Base-by-base conservation (phyloP, 345 rosid genomes). In the Odontarrhena argentea region DNA sequence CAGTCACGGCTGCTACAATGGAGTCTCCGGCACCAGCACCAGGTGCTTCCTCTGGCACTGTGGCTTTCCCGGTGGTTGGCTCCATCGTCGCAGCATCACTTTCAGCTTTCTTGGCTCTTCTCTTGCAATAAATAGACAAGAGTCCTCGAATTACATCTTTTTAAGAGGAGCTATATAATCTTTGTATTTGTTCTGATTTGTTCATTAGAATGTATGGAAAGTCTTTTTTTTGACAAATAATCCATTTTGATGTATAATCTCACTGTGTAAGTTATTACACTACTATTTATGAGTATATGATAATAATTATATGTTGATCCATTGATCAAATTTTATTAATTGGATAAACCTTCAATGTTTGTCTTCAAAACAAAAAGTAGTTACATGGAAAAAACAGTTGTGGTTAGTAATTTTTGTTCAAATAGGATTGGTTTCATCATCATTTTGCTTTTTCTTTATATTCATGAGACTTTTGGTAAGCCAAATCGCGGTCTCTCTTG, bases 401-500 rank as follows among this genome's bases (percentile, higher is more conserved):
- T 30, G 51, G 45, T 74, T 53, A 59, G 36, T 65, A 2, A 47
- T 57, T 57, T 48, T 8, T 56, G 36, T 46, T 73, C n/a, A 74
- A 18, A 1, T 0, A 60, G 72, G 47, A 30, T 24, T 56, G 25
- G 60, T 56, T 63, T 58, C 70, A 66, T 73, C 68, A 44, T 66
- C 63, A 18, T 56, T 73, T 58, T 78, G 69, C 56, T 88, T 94
- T 74, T 41, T 61, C 55, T 88, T 88, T 13, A 82, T 77, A 65
- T 95, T 78, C 84, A 94, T 78, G 49, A 94, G 95, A 83, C 89
- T 87, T 66, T 85, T 91, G 2, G 96, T 91, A 74, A 94, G 81
- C 97, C 91, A 94, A 68, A 94, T 94, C 12, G 97, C 99, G 6
- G 99, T 94, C 68, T 94, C 99, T 78, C 97, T 88, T 0, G 99